Base-by-base conservation (phyloP, 768 basidiomycete genomes). In the Auricularia cornea region DNA sequence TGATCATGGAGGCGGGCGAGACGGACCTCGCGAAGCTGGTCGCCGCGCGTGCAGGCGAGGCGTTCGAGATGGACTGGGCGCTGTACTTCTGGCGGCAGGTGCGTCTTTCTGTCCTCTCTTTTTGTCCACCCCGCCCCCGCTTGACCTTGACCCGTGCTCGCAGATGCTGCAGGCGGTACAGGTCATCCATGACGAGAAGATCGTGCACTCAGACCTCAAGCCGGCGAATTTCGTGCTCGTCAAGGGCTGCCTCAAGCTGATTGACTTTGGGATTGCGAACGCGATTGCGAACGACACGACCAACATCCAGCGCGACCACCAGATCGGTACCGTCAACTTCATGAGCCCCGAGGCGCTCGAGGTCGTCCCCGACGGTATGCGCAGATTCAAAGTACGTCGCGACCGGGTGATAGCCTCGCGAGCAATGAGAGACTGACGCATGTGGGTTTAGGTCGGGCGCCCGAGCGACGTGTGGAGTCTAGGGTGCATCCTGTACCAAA, bases 81-180 rank as follows among this genome's bases (percentile, higher is more conserved):
- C 87, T 92, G 20, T 90, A 94, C 72, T 96, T 94, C 71, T 99
- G 95, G 94, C 91, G 97, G 71, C 96, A 98, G 84, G 94, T 92
- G 65, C 29, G 81, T 73, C 31, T 20, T 20, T 48, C 44, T 3
- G 3, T 48, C 18, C 18, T 48, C 18, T 48, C 33, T 57, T 2
- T 18, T 16, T 35, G 59, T 29, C 30, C 60, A 54, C 26, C 23
- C 29, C 20, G 26, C 64, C 30, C 18, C 12, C n/a, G 32, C 35
- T 52, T 64, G 31, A 52, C 35, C 44, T 35, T n/a, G n/a, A n/a
- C 41, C 20, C 35, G 14, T 26, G 20, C 23, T 35, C 60, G n/a
- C 70, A 98, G 95, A 99, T 99, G 94, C 78, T 99, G 59, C 88
- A 97, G 80, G 95, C 95, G 0, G 96, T 99, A n/a, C 91, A 96